Evolutionary conservation across 306 rosid species (phyloP).

Genomic region (Crataegus laevigata): DNA sequence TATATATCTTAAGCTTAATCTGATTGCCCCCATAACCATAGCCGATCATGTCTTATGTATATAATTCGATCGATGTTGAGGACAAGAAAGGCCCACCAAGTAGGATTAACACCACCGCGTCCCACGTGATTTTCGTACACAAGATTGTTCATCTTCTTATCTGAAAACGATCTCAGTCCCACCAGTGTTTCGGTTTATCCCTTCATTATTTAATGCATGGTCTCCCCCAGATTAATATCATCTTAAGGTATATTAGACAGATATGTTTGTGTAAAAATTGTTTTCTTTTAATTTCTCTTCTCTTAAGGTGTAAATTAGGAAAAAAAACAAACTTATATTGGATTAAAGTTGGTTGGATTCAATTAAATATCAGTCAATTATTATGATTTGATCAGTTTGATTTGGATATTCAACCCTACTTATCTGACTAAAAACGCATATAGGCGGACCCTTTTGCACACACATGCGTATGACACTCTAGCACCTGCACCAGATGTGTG

Average conservation of each 20-base stretch:
- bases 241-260: neutral
- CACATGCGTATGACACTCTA: neutral
- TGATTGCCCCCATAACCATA: too few species aligned
- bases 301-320: neutral
- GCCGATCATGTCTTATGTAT: neutral
- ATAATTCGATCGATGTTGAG: neutral
- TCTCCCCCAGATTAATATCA: conserved; percentile 1
- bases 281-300: neutral
- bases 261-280: neutral
- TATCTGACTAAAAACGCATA: neutral
- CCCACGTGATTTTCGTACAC: conserved; percentile 15
- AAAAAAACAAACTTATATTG: too few species aligned
- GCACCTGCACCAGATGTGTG: neutral
- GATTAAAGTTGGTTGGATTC: neutral
- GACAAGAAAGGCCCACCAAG: conserved; percentile 1
- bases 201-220: conserved; percentile 22
- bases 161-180: conserved; percentile 26
- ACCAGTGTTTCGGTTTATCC: conserved; percentile 23
- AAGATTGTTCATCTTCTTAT: conserved; percentile 8
- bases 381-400: neutral
- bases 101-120: conserved; percentile 2
- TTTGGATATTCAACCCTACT: neutral
- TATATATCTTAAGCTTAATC: too few species aligned
- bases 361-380: neutral
- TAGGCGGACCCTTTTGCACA: neutral